Evolutionary conservation across 352 stramenopile species (phyloP), one percentile per base, ranked within the genome.

Genomic region (Pythium myriotylum): DNA sequence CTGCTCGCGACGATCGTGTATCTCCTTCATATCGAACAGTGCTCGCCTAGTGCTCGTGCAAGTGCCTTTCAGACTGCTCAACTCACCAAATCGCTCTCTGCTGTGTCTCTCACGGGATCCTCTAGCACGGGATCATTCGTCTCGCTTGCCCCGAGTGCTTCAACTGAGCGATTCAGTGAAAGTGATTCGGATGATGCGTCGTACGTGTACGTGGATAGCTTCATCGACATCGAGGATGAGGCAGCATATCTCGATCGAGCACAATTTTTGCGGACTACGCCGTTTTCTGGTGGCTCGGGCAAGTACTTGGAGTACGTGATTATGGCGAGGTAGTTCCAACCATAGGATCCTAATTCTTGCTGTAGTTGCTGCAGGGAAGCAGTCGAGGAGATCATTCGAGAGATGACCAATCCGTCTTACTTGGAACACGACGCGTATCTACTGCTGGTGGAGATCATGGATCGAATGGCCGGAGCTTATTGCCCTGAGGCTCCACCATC

Each of bases 141-240:
- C 16, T 50, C 51, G 2, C 55, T 67, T 39, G 61, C 51, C 1
- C 59, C 52, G 6, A 67, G 43, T 20, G n/a, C 42, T 2, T 74
- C 64, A 17, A 62, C 59, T n/a, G 70, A 76, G 10, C 70, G 64
- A 17, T 53, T 73, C 20, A 65, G 64, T 17, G 60, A 71, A 17
- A 67, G 56, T 13, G 79, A 87, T 17, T 70, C 70, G n/a, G 76
- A 84, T 17, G 79, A 91, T 26, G 61, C 73, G 29, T 87, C 79
- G 0, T 92, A 84, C 48, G 79, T 92, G 14, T 87, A 91, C 61
- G 76, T 91, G 2, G 81, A 91, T 48, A 85, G 75, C 29, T 88
- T 88, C 35, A 71, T 90, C 49, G 68, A 82, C 33, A 56, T 83
- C 17, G 64, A 84, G 26, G 70, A 69, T 32, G 79, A 84, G 20